Conservation (phyloP, 2,329 filamentous ascomycete genomes). For the Celoporthe dispersa region DNA sequence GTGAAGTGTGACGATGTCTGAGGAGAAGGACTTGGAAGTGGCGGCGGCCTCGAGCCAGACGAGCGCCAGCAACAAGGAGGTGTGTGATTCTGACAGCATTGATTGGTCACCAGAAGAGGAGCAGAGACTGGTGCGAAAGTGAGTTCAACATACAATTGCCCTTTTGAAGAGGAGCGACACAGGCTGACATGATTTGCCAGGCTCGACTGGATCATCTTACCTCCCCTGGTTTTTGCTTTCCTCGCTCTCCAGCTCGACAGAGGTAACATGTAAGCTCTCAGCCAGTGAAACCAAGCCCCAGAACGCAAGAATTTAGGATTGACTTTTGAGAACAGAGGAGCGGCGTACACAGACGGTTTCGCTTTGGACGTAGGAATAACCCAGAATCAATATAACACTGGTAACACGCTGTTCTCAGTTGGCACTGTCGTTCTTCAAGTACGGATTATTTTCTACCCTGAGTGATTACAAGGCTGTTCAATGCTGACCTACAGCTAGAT, state of each 20-base stretch:
- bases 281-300: background rate
- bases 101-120: constrained; percentile 28
- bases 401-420: constrained; percentile 54
- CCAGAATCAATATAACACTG: constrained; percentile 56
- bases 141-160: background rate
- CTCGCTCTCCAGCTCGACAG: constrained; percentile 29
- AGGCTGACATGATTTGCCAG: constrained; percentile 6
- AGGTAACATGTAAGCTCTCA: constrained; percentile 26
- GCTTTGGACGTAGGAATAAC: constrained; percentile 52
- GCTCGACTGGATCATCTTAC: constrained; percentile 28
- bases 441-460: background rate
- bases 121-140: constrained; percentile 23
- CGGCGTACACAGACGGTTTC: constrained; percentile 56
- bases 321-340: constrained; percentile 36
- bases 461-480: background rate
- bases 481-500: constrained; percentile 25
- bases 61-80: constrained; percentile 17
- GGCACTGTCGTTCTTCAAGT: constrained; percentile 53
- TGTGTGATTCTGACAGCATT: background rate
- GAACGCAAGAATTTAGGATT: too few relatives aligned
- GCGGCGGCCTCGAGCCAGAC: constrained; percentile 15
- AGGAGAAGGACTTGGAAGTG: constrained; percentile 19
- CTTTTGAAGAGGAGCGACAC: background rate
- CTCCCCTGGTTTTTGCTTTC: constrained; percentile 26
- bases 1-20: background rate